These are phyloP conservation scores for Carex scoparia DNA, from an alignment of 176 grass and related monocot species.

Conservation along the genomic window DNA sequence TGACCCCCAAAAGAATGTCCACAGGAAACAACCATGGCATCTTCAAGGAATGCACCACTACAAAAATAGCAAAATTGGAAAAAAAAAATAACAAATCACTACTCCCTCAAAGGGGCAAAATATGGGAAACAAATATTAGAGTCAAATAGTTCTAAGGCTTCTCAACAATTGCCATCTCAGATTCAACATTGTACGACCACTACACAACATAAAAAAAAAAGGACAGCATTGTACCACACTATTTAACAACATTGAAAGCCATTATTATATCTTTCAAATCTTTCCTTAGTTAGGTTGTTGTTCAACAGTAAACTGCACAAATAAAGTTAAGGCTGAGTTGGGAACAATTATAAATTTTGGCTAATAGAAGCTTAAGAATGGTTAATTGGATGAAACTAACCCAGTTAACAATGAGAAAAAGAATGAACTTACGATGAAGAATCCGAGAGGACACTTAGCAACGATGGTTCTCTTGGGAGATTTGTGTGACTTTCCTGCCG, in stretches of 20 bases:
- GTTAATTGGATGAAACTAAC: not conserved
- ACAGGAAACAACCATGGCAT: constrained; percentile 76
- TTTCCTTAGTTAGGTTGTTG: not conserved
- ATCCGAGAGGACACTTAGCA: constrained; percentile 80
- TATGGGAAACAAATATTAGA: not conserved
- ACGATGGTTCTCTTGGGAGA: constrained; percentile 47
- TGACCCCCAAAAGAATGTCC: constrained; percentile 74
- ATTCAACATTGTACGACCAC: not conserved
- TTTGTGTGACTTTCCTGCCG: constrained; percentile 52
- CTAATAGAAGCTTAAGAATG: not conserved
- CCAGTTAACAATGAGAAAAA: constrained; percentile 1
- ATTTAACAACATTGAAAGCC: not conserved
- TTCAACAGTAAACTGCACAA: not conserved
- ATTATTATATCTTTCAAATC: not conserved
- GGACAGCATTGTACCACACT: not conserved
- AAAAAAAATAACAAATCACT: not conserved
- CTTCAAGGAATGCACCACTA: constrained; percentile 77
- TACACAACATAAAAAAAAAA: not conserved
- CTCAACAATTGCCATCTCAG: not conserved
- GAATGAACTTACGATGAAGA: constrained; percentile 64
- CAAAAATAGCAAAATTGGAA: not conserved
- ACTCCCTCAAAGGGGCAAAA: not conserved
- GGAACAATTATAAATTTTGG: not conserved
- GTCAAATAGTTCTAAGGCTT: not conserved
- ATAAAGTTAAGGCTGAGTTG: not conserved